Base-by-base conservation (phyloP, 2,329 filamentous ascomycete genomes). In the Pseudogymnoascus destructans region DNA sequence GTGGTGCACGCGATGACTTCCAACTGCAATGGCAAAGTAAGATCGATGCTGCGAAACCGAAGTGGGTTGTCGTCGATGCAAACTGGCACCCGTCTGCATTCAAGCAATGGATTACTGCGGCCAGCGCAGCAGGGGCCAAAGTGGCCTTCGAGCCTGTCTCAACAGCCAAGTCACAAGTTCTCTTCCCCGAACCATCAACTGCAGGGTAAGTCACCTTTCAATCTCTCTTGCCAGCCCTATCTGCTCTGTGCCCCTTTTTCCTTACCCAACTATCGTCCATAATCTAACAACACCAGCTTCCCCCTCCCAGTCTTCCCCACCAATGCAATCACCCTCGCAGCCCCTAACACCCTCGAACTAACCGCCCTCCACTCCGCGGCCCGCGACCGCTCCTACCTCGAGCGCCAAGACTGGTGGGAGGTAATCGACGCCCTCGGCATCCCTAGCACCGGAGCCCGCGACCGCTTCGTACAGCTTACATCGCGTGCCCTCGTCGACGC, bases 141-240 rank as follows among this genome's bases (percentile, higher is more conserved):
- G 78, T 91, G 5, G 86, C 87, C 10, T 95, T 92, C 67, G 93
- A 97, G 71, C 92, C 93, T 1, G 93, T 97, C 5, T 95, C 89
- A 1, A 82, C 80, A 1, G 82, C 81, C 60, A 98, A 97, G 74
- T 81, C 88, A 3, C 75, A 78, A 52, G 78, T 82, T 7, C 75
- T 91, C 5, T 95, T 93, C 72, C 72, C 21, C 69, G 71, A 52
- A 8, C 30, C 54, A 35, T 40, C 54, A 32, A 40, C 54, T 23
- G 54, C 54, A 21, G 54, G 54, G 30, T 52, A 52, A 32, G 46
- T 52, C 13, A 7, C 7, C n/a, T 30, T 10, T 2, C 4, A 17
- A 11, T 11, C 9, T 11, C n/a, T 17, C 19, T 8, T 11, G 11
- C 4, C 9, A 17, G 0, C n/a, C 17, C 2, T 5, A 56, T 23